Evolutionary conservation across 805 yeast species (phyloP).

Genomic region (Ogataea populi-albae): DNA sequence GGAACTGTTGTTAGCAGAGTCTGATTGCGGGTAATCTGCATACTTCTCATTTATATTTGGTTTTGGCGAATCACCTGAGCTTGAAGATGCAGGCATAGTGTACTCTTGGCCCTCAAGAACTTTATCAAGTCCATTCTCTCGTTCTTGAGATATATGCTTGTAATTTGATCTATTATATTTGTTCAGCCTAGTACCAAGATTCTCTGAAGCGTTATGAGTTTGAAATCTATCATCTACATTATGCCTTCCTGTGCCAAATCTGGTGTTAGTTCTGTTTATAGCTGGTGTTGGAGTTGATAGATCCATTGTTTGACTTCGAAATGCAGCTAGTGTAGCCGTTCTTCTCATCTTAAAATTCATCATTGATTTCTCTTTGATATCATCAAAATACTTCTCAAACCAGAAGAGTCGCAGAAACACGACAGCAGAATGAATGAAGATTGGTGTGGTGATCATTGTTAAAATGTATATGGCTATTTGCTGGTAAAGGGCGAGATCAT

Average conservation of each 20-base stretch:
- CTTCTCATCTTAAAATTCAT: conserved; percentile 79
- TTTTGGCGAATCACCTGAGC: conserved; percentile 21
- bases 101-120: conserved; percentile 18
- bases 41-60: conserved; percentile 3
- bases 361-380: conserved; percentile 75
- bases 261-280: conserved; percentile 7
- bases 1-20: conserved; percentile 3
- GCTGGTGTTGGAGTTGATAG: conserved; percentile 12
- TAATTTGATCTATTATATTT: conserved; percentile 12
- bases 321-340: conserved; percentile 65
- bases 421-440: conserved; percentile 77
- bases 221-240: conserved; percentile 13
- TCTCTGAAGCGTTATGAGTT: conserved; percentile 34
- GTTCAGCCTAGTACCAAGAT: conserved; percentile 22
- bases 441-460: conserved; percentile 75
- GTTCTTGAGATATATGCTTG: conserved; percentile 4
- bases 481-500: conserved; percentile 66
- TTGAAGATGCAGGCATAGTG: conserved; percentile 16
- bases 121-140: conserved; percentile 16
- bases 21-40: conserved; percentile 12
- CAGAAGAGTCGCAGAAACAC: conserved; percentile 79
- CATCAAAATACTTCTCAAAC: conserved; percentile 85
- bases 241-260: background rate
- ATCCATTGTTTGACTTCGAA: conserved; percentile 30
- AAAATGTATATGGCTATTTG: conserved; percentile 68